Evolutionary conservation across 2,329 filamentous ascomycete species (phyloP).

Genomic region (Xylariaceae sp.): DNA sequence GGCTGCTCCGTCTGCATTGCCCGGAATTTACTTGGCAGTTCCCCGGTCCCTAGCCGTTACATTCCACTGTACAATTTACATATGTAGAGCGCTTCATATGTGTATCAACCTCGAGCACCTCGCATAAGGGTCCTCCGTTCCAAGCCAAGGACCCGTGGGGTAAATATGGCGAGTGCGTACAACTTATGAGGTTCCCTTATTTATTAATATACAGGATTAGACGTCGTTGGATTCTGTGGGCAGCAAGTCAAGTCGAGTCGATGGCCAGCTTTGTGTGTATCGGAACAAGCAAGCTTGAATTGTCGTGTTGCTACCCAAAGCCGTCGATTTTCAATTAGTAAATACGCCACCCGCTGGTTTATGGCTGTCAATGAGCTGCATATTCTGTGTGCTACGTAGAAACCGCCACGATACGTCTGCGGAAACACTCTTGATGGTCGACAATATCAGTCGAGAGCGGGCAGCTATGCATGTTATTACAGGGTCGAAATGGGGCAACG

Average conservation of each 20-base stretch:
- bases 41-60: neutral
- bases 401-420: too few species aligned
- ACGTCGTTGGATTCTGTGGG: too few species aligned
- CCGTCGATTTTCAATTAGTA: neutral
- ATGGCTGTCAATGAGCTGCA: neutral
- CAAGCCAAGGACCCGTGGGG: neutral
- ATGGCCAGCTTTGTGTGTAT: too few species aligned
- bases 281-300: neutral
- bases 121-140: neutral
- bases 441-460: neutral
- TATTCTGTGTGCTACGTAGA: neutral
- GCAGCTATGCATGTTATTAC: neutral
- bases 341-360: neutral
- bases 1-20: neutral
- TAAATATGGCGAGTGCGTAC: too few species aligned
- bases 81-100: neutral
- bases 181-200: too few species aligned
- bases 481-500: neutral
- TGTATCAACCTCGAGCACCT: neutral
- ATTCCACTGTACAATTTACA: neutral
- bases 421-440: too few species aligned
- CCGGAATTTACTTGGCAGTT: neutral
- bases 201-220: too few species aligned
- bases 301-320: neutral
- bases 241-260: too few species aligned